Percentiles rank a stretch among this genome's conserved stretches.
These are phyloP conservation scores for Lactarius sp. DNA, from an alignment of 768 basidiomycete species.

Conservation along the genomic window DNA sequence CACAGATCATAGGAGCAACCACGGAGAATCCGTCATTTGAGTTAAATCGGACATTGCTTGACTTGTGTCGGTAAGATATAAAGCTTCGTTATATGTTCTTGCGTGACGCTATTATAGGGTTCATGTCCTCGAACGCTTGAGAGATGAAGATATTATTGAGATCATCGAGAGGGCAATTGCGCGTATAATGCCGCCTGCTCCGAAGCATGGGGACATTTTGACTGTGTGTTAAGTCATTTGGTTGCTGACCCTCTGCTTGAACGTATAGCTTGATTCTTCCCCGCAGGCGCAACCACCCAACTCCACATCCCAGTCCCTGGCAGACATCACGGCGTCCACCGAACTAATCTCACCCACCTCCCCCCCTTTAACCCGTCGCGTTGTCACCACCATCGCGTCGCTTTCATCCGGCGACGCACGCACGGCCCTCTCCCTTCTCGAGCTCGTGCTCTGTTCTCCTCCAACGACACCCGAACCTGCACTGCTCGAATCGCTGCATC, in stretches of 20 bases:
- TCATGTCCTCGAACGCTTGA: constrained; percentile 64
- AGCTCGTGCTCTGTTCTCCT: constrained; percentile 53
- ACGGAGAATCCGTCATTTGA: constrained; percentile 91
- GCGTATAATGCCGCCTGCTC: constrained; percentile 26
- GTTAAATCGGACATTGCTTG: constrained; percentile 63
- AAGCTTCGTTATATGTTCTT: neutral
- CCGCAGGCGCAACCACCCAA: neutral
- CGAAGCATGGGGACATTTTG: neutral
- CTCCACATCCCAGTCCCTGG: constrained; percentile 17
- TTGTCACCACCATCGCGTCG: constrained; percentile 47
- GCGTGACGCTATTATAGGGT: constrained; percentile 45
- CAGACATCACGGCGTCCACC: constrained; percentile 14
- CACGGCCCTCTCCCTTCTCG: constrained; percentile 71
- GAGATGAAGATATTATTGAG: constrained; percentile 52
- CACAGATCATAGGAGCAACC: constrained; percentile 71
- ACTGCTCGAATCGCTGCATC: constrained; percentile 53
- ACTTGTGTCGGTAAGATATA: constrained; percentile 62
- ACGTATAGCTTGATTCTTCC: neutral
- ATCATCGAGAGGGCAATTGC: constrained; percentile 54
- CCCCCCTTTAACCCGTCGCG: constrained; percentile 43
- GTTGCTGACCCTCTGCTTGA: neutral
- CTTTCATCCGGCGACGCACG: constrained; percentile 68
- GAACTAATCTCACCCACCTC: constrained; percentile 23
- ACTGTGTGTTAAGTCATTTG: neutral
- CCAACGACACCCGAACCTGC: constrained; percentile 39